Conservation (phyloP, 192 early-diverging fungal genomes). For the Coemansia sp. region DNA sequence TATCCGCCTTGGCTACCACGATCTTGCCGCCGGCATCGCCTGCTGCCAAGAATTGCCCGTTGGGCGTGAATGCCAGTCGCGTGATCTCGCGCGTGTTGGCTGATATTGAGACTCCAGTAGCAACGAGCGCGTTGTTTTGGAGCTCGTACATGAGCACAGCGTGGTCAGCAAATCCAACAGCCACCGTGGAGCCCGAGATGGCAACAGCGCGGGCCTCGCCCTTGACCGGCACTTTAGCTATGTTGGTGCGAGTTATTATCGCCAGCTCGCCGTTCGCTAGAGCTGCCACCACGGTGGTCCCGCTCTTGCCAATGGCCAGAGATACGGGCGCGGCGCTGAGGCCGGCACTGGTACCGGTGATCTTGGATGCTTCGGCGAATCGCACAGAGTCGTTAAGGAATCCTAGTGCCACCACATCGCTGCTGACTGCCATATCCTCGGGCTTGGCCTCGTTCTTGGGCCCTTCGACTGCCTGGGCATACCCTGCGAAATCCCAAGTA, state of each 20-base stretch:
- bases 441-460: conserved; percentile 14
- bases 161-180: conserved; percentile 57
- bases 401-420: conserved; percentile 19
- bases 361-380: conserved; percentile 6
- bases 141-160: conserved; percentile 66
- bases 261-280: conserved; percentile 36
- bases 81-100: conserved; percentile 70
- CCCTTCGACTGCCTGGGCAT: neutral
- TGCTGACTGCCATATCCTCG: conserved; percentile 8
- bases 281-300: conserved; percentile 14
- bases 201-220: conserved; percentile 16
- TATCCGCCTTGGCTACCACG: conserved; percentile 61
- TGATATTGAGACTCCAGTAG: conserved; percentile 21
- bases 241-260: conserved; percentile 3
- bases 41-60: conserved; percentile 70
- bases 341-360: neutral
- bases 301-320: conserved; percentile 12
- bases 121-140: conserved; percentile 9
- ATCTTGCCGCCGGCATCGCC: conserved; percentile 84
- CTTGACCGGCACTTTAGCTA: neutral
- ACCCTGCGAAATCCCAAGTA: conserved; percentile 59
- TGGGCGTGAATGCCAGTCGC: conserved; percentile 73
- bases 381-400: conserved; percentile 42
- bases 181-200: conserved; percentile 9
- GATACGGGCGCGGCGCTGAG: conserved; percentile 31